Conservation (phyloP, 2,329 filamentous ascomycete genomes). For the Phaeophleospora eucalypticola region DNA sequence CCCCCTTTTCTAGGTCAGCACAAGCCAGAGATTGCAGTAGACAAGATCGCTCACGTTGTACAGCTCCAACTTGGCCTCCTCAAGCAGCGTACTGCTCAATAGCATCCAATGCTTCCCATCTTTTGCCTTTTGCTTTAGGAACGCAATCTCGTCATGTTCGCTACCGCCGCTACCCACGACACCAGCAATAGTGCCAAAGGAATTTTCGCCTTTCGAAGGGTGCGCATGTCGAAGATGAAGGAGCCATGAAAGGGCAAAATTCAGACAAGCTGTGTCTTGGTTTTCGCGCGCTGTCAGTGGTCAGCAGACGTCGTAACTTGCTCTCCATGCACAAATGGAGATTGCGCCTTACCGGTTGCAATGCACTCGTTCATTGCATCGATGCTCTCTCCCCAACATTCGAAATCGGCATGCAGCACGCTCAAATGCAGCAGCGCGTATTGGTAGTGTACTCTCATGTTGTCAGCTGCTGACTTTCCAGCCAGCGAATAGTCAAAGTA, state of each 20-base stretch:
- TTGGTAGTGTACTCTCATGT: constrained; percentile 67
- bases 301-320: constrained; percentile 6
- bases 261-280: constrained; percentile 84
- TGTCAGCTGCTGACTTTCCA: constrained; percentile 17
- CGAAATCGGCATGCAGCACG: constrained; percentile 91
- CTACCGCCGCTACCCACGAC: constrained; percentile 23
- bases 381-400: constrained; percentile 84
- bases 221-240: constrained; percentile 90
- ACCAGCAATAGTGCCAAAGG: constrained; percentile 22
- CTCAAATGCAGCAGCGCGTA: constrained; percentile 92
- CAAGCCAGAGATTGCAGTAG: not conserved
- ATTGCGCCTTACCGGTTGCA: constrained; percentile 53
- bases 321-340: not conserved
- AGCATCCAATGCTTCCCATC: constrained; percentile 83
- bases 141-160: constrained; percentile 75
- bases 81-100: constrained; percentile 76
- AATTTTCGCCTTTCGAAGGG: constrained; percentile 47
- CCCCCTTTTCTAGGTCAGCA: constrained; percentile 14
- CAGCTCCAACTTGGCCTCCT: constrained; percentile 77
- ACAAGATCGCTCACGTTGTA: constrained; percentile 58
- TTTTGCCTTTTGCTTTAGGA: constrained; percentile 79
- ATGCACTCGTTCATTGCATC: constrained; percentile 93
- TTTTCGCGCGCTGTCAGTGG: constrained; percentile 69
- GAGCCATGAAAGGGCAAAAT: constrained; percentile 93
- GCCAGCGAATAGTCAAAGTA: constrained; percentile 85